Conservation (phyloP, 2,329 filamentous ascomycete genomes). For the Corniculantispora saksenae region DNA sequence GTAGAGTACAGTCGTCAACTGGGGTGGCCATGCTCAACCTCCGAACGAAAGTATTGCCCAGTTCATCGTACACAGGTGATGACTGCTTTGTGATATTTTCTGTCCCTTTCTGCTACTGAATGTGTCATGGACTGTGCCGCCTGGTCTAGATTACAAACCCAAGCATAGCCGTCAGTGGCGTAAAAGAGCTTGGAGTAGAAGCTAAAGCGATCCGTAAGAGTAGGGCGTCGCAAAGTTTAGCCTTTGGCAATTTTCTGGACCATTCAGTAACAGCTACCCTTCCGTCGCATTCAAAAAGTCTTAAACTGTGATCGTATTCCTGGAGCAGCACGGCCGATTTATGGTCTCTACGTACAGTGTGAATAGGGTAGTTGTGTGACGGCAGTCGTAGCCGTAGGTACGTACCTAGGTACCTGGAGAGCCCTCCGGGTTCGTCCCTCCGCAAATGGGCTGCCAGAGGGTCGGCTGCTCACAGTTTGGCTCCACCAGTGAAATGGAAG, state of each 20-base stretch:
- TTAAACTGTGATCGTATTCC: no score
- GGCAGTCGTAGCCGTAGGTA: not conserved
- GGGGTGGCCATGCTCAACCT: no score
- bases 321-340: no score
- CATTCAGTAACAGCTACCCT: no score
- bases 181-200: not conserved
- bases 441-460: not conserved
- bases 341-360: slow-evolving; percentile 7
- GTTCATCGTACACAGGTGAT: not conserved
- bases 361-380: not conserved
- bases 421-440: not conserved
- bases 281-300: no score
- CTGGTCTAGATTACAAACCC: not conserved
- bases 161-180: not conserved
- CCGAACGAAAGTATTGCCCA: no score
- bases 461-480: not conserved
- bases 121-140: not conserved
- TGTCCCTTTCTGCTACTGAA: not conserved
- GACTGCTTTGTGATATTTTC: not conserved
- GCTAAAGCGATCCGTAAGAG: not conserved
- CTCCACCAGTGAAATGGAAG: slow-evolving; percentile 8
- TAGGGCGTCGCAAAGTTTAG: not conserved
- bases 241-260: not conserved
- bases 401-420: no score
- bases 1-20: no score